Evolutionary conservation across 1,284 basidiomycete species (phyloP).

Genomic region (Cryptococcus jaspeensis): DNA sequence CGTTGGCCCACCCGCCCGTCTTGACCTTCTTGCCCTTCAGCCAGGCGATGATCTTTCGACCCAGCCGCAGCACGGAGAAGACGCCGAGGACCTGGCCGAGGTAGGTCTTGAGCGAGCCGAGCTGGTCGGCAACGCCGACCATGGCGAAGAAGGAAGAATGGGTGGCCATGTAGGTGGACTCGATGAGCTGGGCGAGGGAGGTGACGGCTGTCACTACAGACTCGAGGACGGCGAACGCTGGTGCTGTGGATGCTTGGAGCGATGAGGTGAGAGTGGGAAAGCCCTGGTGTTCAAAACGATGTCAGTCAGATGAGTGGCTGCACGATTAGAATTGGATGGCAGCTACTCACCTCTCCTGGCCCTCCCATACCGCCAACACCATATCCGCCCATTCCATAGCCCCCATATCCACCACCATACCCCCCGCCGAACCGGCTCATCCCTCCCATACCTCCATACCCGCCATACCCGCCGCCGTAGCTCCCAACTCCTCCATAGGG

Average conservation of each 20-base stretch:
- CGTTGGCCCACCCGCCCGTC: constrained; percentile 49
- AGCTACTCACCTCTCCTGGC: constrained; percentile 51
- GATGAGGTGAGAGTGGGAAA: constrained; percentile 75
- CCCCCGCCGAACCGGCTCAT: constrained; percentile 16
- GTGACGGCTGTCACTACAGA: constrained; percentile 94
- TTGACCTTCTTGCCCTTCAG: constrained; percentile 54
- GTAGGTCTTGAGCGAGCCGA: constrained; percentile 84
- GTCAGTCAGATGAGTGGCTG: neutral
- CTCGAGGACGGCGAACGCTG: constrained; percentile 90
- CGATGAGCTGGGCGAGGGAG: constrained; percentile 96
- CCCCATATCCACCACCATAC: constrained; percentile 14
- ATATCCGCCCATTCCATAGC: constrained; percentile 56
- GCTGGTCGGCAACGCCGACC: constrained; percentile 96
- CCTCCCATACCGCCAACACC: constrained; percentile 55
- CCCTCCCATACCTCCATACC: constrained; percentile 10
- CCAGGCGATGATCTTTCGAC: constrained; percentile 48
- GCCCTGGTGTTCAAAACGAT: constrained; percentile 19
- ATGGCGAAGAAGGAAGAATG: constrained; percentile 98
- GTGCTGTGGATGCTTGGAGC: constrained; percentile 83
- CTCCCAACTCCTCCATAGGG: constrained; percentile 9
- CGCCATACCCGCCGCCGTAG: constrained; percentile 6
- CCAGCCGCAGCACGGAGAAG: constrained; percentile 82
- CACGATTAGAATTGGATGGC: neutral
- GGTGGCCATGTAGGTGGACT: constrained; percentile 97
- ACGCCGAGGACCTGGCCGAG: constrained; percentile 90